Conservation (phyloP, 23 red algal genomes). For the Agarophyton chilense region DNA sequence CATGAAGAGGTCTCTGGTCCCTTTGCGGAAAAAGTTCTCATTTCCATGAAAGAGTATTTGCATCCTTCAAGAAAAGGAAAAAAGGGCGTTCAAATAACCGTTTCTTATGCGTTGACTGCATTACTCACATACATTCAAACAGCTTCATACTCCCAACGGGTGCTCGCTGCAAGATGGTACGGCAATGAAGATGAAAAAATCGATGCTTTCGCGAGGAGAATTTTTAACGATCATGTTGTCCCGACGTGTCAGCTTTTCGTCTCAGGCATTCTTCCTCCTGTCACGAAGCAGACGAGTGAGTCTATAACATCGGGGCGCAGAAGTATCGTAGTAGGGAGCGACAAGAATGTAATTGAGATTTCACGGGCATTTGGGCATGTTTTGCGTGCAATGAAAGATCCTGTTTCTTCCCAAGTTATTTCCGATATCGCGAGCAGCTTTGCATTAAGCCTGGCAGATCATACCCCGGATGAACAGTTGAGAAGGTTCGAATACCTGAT, state of each 20-base stretch:
- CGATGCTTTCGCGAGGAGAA: background rate
- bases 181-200: background rate
- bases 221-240: conserved; percentile 15
- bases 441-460: background rate
- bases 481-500: conserved; percentile 17
- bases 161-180: conserved; percentile 16
- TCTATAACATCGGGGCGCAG: background rate
- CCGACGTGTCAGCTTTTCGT: conserved; percentile 27
- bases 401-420: conserved; percentile 4
- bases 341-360: conserved; percentile 8
- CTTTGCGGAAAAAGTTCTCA: conserved; percentile 24
- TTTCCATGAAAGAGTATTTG: conserved; percentile 28
- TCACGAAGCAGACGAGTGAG: background rate
- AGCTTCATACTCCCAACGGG: conserved; percentile 9
- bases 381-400: background rate
- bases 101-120: conserved; percentile 16
- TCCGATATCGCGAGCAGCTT: background rate
- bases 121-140: conserved; percentile 45
- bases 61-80: background rate
- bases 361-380: conserved; percentile 4
- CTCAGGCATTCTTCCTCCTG: conserved; percentile 19
- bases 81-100: background rate
- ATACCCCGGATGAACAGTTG: conserved; percentile 7
- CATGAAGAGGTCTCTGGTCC: background rate
- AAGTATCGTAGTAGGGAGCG: background rate